These are phyloP conservation scores for Plantago lanceolata DNA, from an alignment of 305 asterid species.

Conservation along the genomic window DNA sequence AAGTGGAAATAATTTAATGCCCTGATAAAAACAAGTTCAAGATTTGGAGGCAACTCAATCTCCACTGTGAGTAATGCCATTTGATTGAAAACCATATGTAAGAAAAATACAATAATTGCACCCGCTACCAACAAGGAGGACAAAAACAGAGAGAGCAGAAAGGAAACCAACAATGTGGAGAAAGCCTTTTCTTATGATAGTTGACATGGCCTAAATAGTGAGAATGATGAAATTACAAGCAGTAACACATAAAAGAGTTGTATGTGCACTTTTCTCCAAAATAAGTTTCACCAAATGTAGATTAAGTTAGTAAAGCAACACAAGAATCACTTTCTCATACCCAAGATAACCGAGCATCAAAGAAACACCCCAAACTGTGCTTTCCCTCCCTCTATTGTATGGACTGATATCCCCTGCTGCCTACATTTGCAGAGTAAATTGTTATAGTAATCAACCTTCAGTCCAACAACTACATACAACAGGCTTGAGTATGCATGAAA, in stretches of 20 bases:
- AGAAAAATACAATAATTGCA: background rate
- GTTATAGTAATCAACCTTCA: slow-evolving; percentile 14
- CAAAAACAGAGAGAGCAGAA: background rate
- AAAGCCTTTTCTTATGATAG: too few relatives aligned
- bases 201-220: background rate
- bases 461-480: slow-evolving; percentile 15
- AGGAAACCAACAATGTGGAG: background rate
- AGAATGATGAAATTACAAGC: background rate
- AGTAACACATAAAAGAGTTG: background rate
- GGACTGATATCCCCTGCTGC: slow-evolving; percentile 80
- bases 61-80: background rate
- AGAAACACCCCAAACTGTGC: slow-evolving; percentile 98
- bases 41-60: background rate
- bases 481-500: slow-evolving; percentile 18
- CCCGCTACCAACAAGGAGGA: background rate
- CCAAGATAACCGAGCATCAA: slow-evolving; percentile 98
- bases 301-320: slow-evolving; percentile 16
- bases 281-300: slow-evolving; percentile 1
- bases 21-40: background rate
- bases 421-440: slow-evolving; percentile 40
- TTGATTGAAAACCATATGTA: background rate
- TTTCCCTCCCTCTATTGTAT: slow-evolving; percentile 69
- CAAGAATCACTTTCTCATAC: slow-evolving; percentile 42
- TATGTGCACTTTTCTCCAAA: background rate
- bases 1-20: background rate